phyloP scores from a whole-genome alignment of 2,329 filamentous ascomycete genomes.

The Emmonsiellopsis sp. region DNA sequence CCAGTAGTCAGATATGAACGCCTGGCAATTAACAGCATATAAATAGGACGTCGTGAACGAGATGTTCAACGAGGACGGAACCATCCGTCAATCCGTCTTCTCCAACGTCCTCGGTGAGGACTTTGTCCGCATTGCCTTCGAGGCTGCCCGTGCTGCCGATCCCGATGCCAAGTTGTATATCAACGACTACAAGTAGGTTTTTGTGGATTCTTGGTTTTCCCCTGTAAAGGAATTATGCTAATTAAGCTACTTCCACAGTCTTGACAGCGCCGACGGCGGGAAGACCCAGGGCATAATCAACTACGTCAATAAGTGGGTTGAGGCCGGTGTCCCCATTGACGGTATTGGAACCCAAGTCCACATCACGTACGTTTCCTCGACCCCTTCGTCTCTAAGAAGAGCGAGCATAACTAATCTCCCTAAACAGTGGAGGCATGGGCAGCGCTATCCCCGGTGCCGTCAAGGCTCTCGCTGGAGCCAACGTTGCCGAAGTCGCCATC shows the following conservation, averaged over 20 bases:
- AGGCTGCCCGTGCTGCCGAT: conserved; percentile 57
- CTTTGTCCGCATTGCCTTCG: conserved; percentile 61
- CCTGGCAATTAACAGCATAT: too few species aligned
- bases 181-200: conserved; percentile 51
- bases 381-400: background rate
- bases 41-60: conserved; percentile 23
- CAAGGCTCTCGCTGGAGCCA: conserved; percentile 42
- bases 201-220: background rate
- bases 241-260: conserved; percentile 39
- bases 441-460: conserved; percentile 28
- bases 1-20: too few species aligned
- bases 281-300: conserved; percentile 51
- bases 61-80: conserved; percentile 44
- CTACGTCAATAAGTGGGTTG: conserved; percentile 55
- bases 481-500: conserved; percentile 49
- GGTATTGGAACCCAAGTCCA: conserved; percentile 55
- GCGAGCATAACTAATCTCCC: background rate
- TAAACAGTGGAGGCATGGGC: background rate
- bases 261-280: conserved; percentile 49
- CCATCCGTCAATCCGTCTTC: conserved; percentile 53
- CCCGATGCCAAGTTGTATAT: conserved; percentile 62
- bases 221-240: background rate
- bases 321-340: conserved; percentile 55
- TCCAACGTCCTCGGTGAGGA: conserved; percentile 59
- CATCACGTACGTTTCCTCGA: conserved; percentile 23